Percentiles rank a stretch among this genome's conserved stretches.
Evolutionary conservation across 2,329 filamentous ascomycete species (phyloP).

Genomic region (Epichloe bromicola): DNA sequence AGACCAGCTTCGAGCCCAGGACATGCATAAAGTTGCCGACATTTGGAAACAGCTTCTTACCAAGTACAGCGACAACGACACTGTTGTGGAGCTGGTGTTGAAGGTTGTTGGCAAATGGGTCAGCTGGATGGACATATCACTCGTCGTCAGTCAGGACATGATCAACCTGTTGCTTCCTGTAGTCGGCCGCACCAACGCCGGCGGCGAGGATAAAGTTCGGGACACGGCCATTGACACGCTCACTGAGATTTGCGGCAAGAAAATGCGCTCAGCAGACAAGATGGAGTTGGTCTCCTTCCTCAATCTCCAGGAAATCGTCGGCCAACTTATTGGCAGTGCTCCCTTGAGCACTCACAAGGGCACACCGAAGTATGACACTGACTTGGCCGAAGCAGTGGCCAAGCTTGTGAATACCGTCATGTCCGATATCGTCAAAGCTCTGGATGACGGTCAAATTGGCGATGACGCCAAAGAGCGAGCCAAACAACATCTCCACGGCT

Average conservation of each 20-base stretch:
- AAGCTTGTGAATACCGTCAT: constrained; percentile 89
- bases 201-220: constrained; percentile 64
- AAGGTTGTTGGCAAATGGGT: constrained; percentile 95
- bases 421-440: constrained; percentile 72
- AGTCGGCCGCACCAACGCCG: constrained; percentile 57
- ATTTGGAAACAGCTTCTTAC: constrained; percentile 88
- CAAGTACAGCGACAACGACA: constrained; percentile 59
- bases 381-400: constrained; percentile 87
- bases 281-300: constrained; percentile 86
- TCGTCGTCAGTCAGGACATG: constrained; percentile 84
- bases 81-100: constrained; percentile 74
- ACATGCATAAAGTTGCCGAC: constrained; percentile 75
- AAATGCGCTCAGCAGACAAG: constrained; percentile 92
- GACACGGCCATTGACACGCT: constrained; percentile 90
- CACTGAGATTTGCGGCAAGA: constrained; percentile 92
- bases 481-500: constrained; percentile 68
- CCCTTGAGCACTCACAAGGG: constrained; percentile 65
- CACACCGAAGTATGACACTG: constrained; percentile 83
- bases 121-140: constrained; percentile 93
- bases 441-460: constrained; percentile 54
- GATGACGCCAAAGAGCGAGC: constrained; percentile 58
- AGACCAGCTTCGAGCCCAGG: constrained; percentile 73
- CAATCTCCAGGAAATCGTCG: constrained; percentile 73
- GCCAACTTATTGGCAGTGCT: constrained; percentile 73
- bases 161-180: constrained; percentile 75